A percentile compares a stretch with the other conserved stretches of the same genome.
phyloP scores from a whole-genome alignment of 179 eudicot genomes.

The Patellifolia procumbens region DNA sequence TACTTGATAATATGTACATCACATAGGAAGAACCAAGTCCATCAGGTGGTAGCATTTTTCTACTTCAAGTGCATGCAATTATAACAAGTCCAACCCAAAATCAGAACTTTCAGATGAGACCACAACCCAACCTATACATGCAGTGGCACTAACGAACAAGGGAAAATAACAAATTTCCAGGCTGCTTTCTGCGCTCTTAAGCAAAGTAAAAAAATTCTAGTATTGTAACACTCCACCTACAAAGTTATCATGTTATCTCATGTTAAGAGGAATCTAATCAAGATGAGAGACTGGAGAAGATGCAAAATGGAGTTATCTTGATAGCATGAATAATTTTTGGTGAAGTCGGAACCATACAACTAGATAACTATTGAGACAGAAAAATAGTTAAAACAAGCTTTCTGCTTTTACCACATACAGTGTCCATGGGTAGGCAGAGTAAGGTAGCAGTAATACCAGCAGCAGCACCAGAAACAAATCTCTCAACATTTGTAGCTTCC shows the following conservation, averaged over 20 bases:
- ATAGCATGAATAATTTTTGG: background rate
- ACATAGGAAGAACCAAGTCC: no score
- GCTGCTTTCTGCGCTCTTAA: background rate
- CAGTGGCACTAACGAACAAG: background rate
- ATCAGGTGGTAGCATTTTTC: background rate
- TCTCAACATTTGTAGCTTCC: constrained; percentile 85
- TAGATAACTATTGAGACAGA: background rate
- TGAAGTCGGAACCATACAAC: background rate
- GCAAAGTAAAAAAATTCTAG: background rate
- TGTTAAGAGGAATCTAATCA: background rate
- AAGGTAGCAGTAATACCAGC: constrained; percentile 96
- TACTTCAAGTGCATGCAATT: background rate
- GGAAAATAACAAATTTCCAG: background rate
- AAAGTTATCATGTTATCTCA: background rate
- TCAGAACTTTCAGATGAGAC: background rate
- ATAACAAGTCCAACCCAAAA: background rate
- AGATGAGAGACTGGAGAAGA: background rate
- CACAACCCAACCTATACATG: background rate
- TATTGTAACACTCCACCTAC: background rate
- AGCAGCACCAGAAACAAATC: constrained; percentile 90
- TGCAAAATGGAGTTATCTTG: background rate
- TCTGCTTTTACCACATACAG: constrained; percentile 55
- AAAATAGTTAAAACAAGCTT: background rate
- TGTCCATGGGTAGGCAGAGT: constrained; percentile 96
- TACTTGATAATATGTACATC: no score